A percentile compares a stretch with the other conserved stretches of the same genome.
phyloP scores from a whole-genome alignment of 2,329 filamentous ascomycete species.

The Aspergillus floridensis region DNA sequence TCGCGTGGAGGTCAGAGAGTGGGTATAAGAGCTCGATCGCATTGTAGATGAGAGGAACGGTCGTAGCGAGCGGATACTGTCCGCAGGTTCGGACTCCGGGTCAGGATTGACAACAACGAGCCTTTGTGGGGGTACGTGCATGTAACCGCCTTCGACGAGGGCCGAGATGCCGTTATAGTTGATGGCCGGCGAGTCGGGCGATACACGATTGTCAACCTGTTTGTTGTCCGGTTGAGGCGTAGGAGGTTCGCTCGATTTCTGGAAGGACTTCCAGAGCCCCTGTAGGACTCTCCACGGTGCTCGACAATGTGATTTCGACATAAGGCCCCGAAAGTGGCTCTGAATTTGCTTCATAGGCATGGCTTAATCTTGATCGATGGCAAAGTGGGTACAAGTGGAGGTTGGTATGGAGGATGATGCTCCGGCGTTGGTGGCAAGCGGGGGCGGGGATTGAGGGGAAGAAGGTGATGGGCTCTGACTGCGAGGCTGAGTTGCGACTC shows the following conservation, averaged over 20 bases:
- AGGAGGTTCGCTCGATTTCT: not conserved
- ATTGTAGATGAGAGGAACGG: not conserved
- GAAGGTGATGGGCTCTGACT: not conserved
- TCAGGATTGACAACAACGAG: not conserved
- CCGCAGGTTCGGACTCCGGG: not conserved
- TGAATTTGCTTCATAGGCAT: not conserved
- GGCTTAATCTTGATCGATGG: not conserved
- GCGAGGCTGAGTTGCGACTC: not conserved
- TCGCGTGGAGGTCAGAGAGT: not conserved
- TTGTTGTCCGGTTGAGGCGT: not conserved
- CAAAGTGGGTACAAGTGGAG: not conserved
- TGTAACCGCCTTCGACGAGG: not conserved
- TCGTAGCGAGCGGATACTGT: not conserved
- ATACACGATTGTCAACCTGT: not conserved
- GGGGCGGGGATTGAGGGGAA: not conserved
- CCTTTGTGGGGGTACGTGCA: not conserved
- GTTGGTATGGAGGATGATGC: not conserved
- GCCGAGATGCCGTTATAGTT: not conserved
- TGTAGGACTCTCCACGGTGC: not conserved
- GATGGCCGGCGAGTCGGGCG: not conserved
- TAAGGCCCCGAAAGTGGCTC: not conserved
- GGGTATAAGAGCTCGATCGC: not conserved
- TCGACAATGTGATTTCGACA: not conserved
- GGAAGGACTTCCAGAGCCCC: not conserved
- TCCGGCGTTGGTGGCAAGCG: not conserved